Evolutionary conservation across 768 basidiomycete species (phyloP).

Genomic region (Stropharia rugosoannulata): DNA sequence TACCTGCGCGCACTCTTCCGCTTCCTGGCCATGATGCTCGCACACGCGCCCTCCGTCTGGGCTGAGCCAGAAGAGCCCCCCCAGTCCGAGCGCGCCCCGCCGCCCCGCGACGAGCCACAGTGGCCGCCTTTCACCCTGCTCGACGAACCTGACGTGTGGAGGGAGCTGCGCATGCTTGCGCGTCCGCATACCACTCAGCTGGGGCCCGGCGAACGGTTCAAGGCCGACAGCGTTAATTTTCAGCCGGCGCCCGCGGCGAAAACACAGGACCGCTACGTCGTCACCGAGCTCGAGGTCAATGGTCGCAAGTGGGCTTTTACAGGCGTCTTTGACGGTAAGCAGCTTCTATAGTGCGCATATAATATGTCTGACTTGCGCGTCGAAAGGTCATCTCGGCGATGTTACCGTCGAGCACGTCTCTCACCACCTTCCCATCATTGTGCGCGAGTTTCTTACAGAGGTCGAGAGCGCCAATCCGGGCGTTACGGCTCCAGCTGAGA

Average conservation of each 20-base stretch:
- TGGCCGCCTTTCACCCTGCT: slow-evolving; percentile 64
- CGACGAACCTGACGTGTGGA: slow-evolving; percentile 50
- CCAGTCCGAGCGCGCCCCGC: slow-evolving; percentile 55
- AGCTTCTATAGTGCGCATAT: not conserved
- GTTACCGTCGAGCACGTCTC: slow-evolving; percentile 70
- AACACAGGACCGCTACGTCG: slow-evolving; percentile 66
- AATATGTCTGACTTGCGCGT: slow-evolving; percentile 5
- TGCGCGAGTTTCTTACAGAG: slow-evolving; percentile 55
- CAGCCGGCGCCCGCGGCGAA: slow-evolving; percentile 54
- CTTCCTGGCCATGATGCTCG: slow-evolving; percentile 35
- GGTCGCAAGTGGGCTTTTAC: slow-evolving; percentile 64
- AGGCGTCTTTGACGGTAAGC: slow-evolving; percentile 69
- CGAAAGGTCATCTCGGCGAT: slow-evolving; percentile 64
- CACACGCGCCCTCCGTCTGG: slow-evolving; percentile 34
- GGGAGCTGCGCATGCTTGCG: slow-evolving; percentile 47
- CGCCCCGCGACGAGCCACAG: slow-evolving; percentile 51
- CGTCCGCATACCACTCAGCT: slow-evolving; percentile 47
- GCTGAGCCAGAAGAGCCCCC: slow-evolving; percentile 60
- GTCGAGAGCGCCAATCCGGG: slow-evolving; percentile 38
- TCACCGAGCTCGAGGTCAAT: slow-evolving; percentile 53
- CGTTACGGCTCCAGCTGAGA: slow-evolving; percentile 40
- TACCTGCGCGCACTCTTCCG: slow-evolving; percentile 13
- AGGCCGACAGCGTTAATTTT: slow-evolving; percentile 63
- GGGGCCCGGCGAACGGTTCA: slow-evolving; percentile 27
- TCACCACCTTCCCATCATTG: slow-evolving; percentile 65